Evolutionary conservation across 257 asterid genomes (phyloP), one percentile per base, ranked within the genome.

Genomic region (Nicotiana undulata): DNA sequence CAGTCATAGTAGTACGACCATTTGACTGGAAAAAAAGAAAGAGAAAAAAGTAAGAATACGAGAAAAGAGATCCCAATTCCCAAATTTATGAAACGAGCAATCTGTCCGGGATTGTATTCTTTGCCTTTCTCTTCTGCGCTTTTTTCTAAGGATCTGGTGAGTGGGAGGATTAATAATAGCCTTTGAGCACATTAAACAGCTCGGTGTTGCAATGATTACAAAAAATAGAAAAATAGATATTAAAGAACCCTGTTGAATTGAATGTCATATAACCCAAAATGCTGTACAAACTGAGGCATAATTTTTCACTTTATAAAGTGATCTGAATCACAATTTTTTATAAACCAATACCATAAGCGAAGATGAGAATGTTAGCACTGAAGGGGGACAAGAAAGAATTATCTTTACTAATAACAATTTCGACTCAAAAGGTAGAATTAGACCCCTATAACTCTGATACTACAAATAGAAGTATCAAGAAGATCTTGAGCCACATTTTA

Each of bases 1-100:
- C 85, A 15, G 83, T 44, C 97, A 92, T 92, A 83, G 82, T 84
- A 49, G 89, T 80, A 89, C 94, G 89, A 51, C 89, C 83, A 79
- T 88, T 89, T 82, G 91, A 81, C 97, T 95, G 89, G 64, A 51
- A 70, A 83, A 13, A 49, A 32, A 46, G 26, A 51, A 61, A 59
- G 81, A 77, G 76, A 5, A 26, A 20, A 49, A 46, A 56, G 49
- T 46, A 22, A 5, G 37, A 24, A 44, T 24, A 13, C 15, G 3
- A 72, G 37, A 72, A 22, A 72, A 49, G 77, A 5, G 40, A 72
- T 72, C 40, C 40, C 60, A 46, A 24, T 72, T 72, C 78, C 15
- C 60, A 46, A 46, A 46, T 6, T 13, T 46, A 72, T 22, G 46
- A 32, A 40, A 22, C 11, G 46, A 22, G 13, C 12, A 70, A 44